Base-by-base conservation (phyloP, 805 yeast species). In the Spathaspora arborariae region DNA sequence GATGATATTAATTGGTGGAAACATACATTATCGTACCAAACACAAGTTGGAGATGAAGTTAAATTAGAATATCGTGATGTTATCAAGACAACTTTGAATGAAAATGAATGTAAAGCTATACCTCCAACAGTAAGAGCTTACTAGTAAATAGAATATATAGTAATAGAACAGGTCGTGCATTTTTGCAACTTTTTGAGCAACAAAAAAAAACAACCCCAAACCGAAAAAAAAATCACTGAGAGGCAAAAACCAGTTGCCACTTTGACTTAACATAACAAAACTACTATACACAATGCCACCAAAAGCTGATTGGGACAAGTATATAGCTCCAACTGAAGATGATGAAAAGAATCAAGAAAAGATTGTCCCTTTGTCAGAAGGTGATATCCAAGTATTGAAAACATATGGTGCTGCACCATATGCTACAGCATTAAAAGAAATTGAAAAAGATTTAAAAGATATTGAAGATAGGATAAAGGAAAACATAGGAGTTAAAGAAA, bases 321-420 rank as follows among this genome's bases (percentile, higher is more conserved):
- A 88, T 70, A 85, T 83, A 64, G 85, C 94, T 44, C 96, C 96
- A n/a, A 77, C 74, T 39, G 97, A 86, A 54, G 81, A 76, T 5
- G 83, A 76, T 33, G 83, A 76, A 47, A 74, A 73, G 45, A 72
- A 75, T 44, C 89, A 84, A 43, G 89, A 84, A 49, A 84, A 88
- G 55, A 84, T 87, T 56, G 81, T 79, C 36, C 99, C 99, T 8
- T 78, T 94, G 56, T 78, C 90, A 49, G 99, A 94, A 64, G 97
- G 96, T 41, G 99, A 94, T 67, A 95, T 95, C 64, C 97, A 92
- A 68, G 98, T 94, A 41, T 76, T 94, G 58, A 92, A 94, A 70
- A 89, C 97, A 5, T 94, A 94, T 61, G 98, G 98, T 43, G 94
- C 96, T 21, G 99, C 98, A 1, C 98, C 99, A 26, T 94, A 95